A percentile compares a stretch with the other conserved stretches of the same genome.
phyloP scores from a whole-genome alignment of 2,329 filamentous ascomycete species.

The Hypocrella siamensis region DNA sequence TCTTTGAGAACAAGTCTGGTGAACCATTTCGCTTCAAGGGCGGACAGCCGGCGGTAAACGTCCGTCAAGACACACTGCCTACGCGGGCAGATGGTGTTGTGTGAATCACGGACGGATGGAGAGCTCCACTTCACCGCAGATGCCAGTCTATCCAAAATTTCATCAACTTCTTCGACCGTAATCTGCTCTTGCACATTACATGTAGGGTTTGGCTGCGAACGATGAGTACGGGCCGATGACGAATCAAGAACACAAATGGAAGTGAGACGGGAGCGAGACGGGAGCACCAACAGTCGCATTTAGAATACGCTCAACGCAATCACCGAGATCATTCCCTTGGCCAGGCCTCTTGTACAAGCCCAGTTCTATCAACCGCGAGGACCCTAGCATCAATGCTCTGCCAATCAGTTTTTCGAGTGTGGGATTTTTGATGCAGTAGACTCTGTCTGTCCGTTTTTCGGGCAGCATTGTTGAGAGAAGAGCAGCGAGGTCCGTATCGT shows the following conservation, averaged over 20 bases:
- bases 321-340: constrained; percentile 49
- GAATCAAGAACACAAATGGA: too few relatives aligned
- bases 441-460: constrained; percentile 59
- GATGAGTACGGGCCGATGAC: neutral
- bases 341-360: constrained; percentile 43
- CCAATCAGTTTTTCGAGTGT: constrained; percentile 52
- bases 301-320: constrained; percentile 53
- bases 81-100: constrained; percentile 8
- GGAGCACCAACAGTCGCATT: constrained; percentile 34
- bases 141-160: constrained; percentile 48
- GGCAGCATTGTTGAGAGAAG: constrained; percentile 65
- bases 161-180: constrained; percentile 59
- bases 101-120: constrained; percentile 33
- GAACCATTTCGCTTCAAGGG: constrained; percentile 74
- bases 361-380: constrained; percentile 44
- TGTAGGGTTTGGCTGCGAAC: constrained; percentile 26
- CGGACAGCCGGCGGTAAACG: constrained; percentile 43
- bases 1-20: constrained; percentile 66
- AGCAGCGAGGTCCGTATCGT: constrained; percentile 41
- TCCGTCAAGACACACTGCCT: constrained; percentile 31
- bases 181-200: constrained; percentile 23
- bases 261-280: neutral
- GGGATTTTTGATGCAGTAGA: constrained; percentile 52
- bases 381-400: constrained; percentile 48
- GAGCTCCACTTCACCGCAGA: constrained; percentile 57